Conservation (phyloP, 73 alveolate genomes). For the Paramecium pentaurelia region DNA sequence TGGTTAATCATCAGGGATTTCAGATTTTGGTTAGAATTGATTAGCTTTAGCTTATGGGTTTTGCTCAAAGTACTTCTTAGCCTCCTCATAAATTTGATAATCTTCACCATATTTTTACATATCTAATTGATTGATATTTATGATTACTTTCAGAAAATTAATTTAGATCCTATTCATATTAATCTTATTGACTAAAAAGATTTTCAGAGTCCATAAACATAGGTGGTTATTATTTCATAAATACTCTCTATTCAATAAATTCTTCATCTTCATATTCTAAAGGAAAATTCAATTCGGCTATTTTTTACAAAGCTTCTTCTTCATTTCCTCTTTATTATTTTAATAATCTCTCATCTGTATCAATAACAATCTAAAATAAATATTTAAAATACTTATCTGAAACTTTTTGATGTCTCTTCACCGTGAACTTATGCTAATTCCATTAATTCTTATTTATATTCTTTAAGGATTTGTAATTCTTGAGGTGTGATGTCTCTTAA, state of each 20-base stretch:
- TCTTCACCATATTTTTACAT: constrained; percentile 17
- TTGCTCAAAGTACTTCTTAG: constrained; percentile 50
- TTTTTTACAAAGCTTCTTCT: background rate
- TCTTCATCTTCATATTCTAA: constrained; percentile 61
- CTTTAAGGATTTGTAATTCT: constrained; percentile 72
- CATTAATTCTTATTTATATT: constrained; percentile 62
- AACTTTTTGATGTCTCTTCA: constrained; percentile 72
- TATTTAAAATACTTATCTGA: constrained; percentile 47
- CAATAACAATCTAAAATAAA: background rate
- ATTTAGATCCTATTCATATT: constrained; percentile 54
- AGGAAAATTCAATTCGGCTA: constrained; percentile 53
- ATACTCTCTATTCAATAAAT: constrained; percentile 61
- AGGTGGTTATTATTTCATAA: constrained; percentile 35
- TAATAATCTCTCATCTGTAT: background rate
- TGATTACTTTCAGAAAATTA: constrained; percentile 51
- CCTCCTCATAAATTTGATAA: constrained; percentile 46
- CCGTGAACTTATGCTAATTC: constrained; percentile 71
- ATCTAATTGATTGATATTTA: background rate
- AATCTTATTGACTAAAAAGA: background rate
- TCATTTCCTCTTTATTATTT: constrained; percentile 25
- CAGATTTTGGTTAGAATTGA: constrained; percentile 19
- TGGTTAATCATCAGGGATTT: constrained; percentile 47
- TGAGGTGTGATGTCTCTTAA: constrained; percentile 79
- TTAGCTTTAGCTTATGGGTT: constrained; percentile 58
- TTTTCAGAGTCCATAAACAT: constrained; percentile 43